A percentile compares a stretch with the other conserved stretches of the same genome.
These are phyloP conservation scores for Pyronema domesticum DNA, from an alignment of 495 filamentous ascomycete genomes.

Conservation along the genomic window DNA sequence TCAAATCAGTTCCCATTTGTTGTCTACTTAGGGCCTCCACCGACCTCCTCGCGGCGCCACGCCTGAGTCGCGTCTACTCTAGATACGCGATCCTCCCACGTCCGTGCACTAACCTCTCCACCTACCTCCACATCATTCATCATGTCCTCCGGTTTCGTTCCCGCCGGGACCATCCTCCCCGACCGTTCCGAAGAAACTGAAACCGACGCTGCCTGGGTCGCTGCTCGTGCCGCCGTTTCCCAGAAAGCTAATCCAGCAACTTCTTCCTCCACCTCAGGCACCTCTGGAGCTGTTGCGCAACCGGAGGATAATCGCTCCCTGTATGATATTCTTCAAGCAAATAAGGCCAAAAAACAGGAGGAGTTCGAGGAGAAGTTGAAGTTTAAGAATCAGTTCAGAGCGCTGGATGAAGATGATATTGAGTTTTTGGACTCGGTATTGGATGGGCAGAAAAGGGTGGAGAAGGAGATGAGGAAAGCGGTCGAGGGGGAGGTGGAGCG, in stretches of 20 bases:
- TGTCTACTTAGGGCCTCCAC: too few species aligned
- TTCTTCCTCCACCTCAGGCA: background rate
- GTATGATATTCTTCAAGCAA: conserved; percentile 75
- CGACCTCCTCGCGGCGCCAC: too few species aligned
- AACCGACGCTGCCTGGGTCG: conserved; percentile 19
- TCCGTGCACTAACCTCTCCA: conserved; percentile 4
- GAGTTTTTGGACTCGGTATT: conserved; percentile 48
- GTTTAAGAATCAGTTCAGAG: conserved; percentile 83
- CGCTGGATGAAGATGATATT: conserved; percentile 83
- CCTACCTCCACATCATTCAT: background rate
- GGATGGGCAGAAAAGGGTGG: conserved; percentile 1
- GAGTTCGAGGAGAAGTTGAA: conserved; percentile 80
- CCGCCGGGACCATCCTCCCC: conserved; percentile 57
- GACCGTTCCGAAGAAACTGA: conserved; percentile 26
- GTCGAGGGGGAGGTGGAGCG: conserved; percentile 3
- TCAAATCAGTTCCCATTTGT: too few species aligned
- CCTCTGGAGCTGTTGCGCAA: conserved; percentile 6
- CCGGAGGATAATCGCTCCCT: conserved; percentile 43
- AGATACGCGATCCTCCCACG: background rate
- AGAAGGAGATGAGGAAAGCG: background rate
- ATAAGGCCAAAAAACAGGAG: conserved; percentile 94
- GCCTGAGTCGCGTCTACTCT: too few species aligned
- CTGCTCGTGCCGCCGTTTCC: conserved; percentile 33
- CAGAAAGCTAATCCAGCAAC: background rate
- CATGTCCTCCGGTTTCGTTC: conserved; percentile 83